phyloP scores from a whole-genome alignment of 306 rosid genomes.

The Benincasa hispida region DNA sequence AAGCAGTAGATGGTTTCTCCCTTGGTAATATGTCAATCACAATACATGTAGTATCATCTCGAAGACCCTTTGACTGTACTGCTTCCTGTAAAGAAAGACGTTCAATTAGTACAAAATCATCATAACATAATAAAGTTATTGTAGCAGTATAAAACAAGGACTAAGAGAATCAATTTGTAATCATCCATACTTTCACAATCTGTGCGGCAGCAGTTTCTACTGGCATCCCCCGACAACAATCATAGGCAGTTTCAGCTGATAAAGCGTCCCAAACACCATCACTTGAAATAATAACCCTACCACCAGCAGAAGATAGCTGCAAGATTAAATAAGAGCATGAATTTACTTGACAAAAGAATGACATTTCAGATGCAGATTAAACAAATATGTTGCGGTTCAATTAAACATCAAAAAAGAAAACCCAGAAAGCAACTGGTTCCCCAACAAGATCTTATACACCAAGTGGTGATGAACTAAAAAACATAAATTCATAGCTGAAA shows the following conservation, averaged over 20 bases:
- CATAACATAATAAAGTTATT: not conserved
- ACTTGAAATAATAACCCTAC: conserved; percentile 87
- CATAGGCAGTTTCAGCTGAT: conserved; percentile 67
- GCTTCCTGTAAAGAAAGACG: conserved; percentile 54
- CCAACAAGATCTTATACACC: not conserved
- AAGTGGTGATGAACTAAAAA: not conserved
- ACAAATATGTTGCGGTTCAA: not conserved
- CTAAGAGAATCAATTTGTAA: not conserved
- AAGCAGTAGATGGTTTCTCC: conserved; percentile 57
- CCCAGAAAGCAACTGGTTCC: not conserved
- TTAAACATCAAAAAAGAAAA: not conserved
- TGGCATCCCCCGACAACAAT: conserved; percentile 81
- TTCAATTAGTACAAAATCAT: not conserved
- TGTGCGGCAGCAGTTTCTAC: conserved; percentile 79
- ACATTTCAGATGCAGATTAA: not conserved
- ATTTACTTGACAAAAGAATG: not conserved
- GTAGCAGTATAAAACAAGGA: not conserved
- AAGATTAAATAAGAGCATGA: conserved; percentile 11
- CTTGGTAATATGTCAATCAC: conserved; percentile 72
- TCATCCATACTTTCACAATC: conserved; percentile 66
- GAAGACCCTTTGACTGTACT: conserved; percentile 81
- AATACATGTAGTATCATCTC: conserved; percentile 97
- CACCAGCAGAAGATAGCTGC: conserved; percentile 86
- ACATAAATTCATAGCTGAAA: not conserved
- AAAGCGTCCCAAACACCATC: conserved; percentile 99